Base-by-base conservation (phyloP, 2,329 filamentous ascomycete genomes). In the Endoconidiophora polonica region DNA sequence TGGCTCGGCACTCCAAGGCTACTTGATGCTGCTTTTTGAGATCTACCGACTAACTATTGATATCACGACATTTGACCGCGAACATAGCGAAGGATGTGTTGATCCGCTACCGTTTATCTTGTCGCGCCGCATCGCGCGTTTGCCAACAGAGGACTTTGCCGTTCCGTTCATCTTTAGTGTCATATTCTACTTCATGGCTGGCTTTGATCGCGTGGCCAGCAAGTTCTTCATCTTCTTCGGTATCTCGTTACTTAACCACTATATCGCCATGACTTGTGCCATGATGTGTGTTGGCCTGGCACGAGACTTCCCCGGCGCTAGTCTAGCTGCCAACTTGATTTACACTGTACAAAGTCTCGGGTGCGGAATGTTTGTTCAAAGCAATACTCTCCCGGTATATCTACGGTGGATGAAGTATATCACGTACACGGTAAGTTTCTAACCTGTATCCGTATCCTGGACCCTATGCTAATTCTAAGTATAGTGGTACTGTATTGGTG, bases 111-210 rank as follows among this genome's bases (percentile, higher is more conserved):
- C 80, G 0, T 88, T 83, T 54, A 68, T 88, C 1, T 59, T 86
- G 1, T 86, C 82, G 16, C 70, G 83, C 40, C 71, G 84, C 23
- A 61, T 86, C 4, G 81, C 83, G 0, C 72, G 81, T 4, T 64
- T 86, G 20, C 68, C 79, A 1, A 76, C 81, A 0, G 83, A 88
- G 59, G 83, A 87, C 58, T 58, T 87, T 0, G 80, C 81, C 0
- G 81, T 86, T 1, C 83, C 83, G 0, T 70, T 86, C 14, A 60
- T 86, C 3, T 87, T 81, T 58, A 78, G 78, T 4, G 63, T 78
- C 2, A 79, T 87, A 5, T 80, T 79, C 58, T 88, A 87, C 61
- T 87, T 85, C 60, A 86, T 87, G 79, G 75, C 77, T 5, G 82
- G 81, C 0, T 84, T 86, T 56, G 75, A 83, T 44, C 68, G 71